These are phyloP conservation scores for Mycena metata DNA, from an alignment of 768 basidiomycete genomes.

Conservation along the genomic window DNA sequence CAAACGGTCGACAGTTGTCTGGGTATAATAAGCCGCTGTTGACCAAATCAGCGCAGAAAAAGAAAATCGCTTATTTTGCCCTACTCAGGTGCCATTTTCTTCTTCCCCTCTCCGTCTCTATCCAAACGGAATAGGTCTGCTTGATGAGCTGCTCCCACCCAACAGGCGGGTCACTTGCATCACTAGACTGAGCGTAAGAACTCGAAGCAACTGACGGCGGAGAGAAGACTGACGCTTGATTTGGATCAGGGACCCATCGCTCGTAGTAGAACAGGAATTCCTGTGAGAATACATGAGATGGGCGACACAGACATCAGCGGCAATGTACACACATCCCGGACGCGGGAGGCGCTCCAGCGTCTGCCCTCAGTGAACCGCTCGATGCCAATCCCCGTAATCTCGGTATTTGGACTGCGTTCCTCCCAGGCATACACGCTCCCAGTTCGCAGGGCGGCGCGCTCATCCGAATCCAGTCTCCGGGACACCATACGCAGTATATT, in stretches of 20 bases:
- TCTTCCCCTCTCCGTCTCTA: slow-evolving; percentile 71
- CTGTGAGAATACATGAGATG: slow-evolving; percentile 53
- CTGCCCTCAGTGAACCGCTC: slow-evolving; percentile 89
- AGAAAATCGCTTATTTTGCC: slow-evolving; percentile 41
- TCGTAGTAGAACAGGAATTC: slow-evolving; percentile 91
- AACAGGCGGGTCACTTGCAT: slow-evolving; percentile 64
- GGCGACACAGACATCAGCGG: slow-evolving; percentile 14
- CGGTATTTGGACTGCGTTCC: slow-evolving; percentile 79
- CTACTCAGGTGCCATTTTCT: slow-evolving; percentile 89
- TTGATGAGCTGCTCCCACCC: slow-evolving; percentile 82
- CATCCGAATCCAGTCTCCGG: slow-evolving; percentile 82
- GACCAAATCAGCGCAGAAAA: neutral
- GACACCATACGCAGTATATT: slow-evolving; percentile 80
- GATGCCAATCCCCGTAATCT: slow-evolving; percentile 84
- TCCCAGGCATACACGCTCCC: slow-evolving; percentile 80
- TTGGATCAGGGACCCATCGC: slow-evolving; percentile 67
- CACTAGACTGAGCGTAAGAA: slow-evolving; percentile 39
- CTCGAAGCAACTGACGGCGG: slow-evolving; percentile 11
- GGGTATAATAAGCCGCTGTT: slow-evolving; percentile 86
- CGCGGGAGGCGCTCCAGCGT: slow-evolving; percentile 86
- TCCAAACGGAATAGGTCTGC: slow-evolving; percentile 88
- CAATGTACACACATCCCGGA: slow-evolving; percentile 74
- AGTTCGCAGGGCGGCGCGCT: slow-evolving; percentile 68
- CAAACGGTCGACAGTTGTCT: slow-evolving; percentile 78
- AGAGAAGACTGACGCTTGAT: slow-evolving; percentile 53